Evolutionary conservation across 2,329 filamentous ascomycete genomes (phyloP).

Genomic region (Claviceps humidiphila): DNA sequence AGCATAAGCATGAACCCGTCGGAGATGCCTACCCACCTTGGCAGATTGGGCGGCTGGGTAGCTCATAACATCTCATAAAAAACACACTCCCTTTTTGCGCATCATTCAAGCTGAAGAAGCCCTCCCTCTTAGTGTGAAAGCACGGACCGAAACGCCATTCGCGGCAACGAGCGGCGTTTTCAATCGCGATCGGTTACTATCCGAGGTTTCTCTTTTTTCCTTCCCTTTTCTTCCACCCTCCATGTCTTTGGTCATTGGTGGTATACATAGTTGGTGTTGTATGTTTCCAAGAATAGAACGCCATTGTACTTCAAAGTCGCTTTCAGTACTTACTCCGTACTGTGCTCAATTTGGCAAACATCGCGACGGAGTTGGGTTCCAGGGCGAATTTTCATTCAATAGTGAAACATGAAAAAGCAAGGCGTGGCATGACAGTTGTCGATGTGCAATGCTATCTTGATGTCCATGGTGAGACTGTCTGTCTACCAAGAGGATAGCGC

Average conservation of each 20-base stretch:
- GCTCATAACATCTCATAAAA: background rate
- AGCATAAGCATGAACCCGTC: background rate
- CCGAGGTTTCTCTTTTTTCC: background rate
- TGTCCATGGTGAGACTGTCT: too few relatives aligned
- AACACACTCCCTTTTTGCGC: background rate
- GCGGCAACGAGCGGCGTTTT: background rate
- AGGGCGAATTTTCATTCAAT: too few relatives aligned
- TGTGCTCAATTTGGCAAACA: too few relatives aligned
- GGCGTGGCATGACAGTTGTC: too few relatives aligned
- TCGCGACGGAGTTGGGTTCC: too few relatives aligned
- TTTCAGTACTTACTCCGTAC: too few relatives aligned
- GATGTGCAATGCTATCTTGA: too few relatives aligned
- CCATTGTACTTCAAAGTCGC: too few relatives aligned
- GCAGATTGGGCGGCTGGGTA: background rate
- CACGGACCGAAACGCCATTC: background rate
- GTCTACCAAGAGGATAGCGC: too few relatives aligned
- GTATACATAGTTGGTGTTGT: background rate
- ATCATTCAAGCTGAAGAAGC: background rate
- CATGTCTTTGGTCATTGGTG: background rate
- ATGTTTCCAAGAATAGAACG: background rate
- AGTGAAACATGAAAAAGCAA: too few relatives aligned
- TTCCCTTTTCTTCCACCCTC: background rate
- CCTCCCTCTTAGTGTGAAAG: background rate
- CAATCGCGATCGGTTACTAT: conserved; percentile 3
- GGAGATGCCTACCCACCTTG: conserved; percentile 1